Base-by-base conservation (phyloP, 2,329 filamentous ascomycete genomes). In the Phaeomoniella chlamydospora region DNA sequence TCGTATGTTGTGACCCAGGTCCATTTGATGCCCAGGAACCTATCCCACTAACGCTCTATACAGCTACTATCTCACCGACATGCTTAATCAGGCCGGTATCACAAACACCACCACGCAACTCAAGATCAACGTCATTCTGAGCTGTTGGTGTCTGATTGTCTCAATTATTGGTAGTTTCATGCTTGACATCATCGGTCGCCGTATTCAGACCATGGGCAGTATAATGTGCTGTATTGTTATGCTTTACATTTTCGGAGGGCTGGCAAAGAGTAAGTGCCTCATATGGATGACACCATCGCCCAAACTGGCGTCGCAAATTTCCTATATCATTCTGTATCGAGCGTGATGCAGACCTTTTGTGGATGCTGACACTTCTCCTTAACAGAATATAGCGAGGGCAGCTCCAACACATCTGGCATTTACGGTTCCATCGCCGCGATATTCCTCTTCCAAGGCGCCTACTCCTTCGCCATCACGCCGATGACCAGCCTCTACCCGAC, bases 381-480 rank as follows among this genome's bases (percentile, higher is more conserved):
- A 44, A 47, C 2, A 46, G 13, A n/a, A n/a, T n/a, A n/a, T n/a
- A n/a, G n/a, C n/a, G n/a, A n/a, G n/a, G n/a, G n/a, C n/a, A n/a
- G n/a, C n/a, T n/a, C n/a, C n/a, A n/a, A n/a, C 49, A 30, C 49
- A 5, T 43, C 54, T 4, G 61, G 61, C 2, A 61, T 61, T 14
- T 59, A 63, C 30, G 67, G 65, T 0, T 58, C 62, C 4, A 50
- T 72, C 11, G 67, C 65, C 15, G 64, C 70, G 46, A 65, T 72
- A 35, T 73, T 72, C 52, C 53, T 73, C 26, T 71, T 70, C 40
- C 65, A 65, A 1, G 63, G 66, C 39, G 57, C 67, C 17, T 74
- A 64, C 51, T 67, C 64, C 1, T 51, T 72, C 41, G 59, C 56
- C 5, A 57, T 58, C 37, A 65, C 61, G 0, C 61, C 62, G 2